A percentile compares a stretch with the other conserved stretches of the same genome.
Evolutionary conservation across 768 basidiomycete species (phyloP).

Genomic region (Hygrophoropsis aurantiaca): DNA sequence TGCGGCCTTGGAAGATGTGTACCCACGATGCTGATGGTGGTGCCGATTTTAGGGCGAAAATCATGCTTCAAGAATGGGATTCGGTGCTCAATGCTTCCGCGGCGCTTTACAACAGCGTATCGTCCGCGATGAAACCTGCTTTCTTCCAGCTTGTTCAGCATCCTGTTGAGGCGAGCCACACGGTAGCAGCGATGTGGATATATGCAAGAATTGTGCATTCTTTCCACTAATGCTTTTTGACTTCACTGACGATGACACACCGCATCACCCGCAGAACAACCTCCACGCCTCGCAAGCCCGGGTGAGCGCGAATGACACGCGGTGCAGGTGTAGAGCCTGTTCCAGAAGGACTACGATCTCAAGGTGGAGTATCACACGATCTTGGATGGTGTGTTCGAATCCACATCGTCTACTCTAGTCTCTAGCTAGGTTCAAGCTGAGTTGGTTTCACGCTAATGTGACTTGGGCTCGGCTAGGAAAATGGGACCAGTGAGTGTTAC

Average conservation of each 20-base stretch:
- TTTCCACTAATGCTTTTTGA: too few species aligned
- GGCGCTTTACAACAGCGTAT: constrained; percentile 53
- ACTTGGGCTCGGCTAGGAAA: too few species aligned
- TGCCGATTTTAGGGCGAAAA: constrained; percentile 49
- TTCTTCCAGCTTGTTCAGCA: constrained; percentile 76
- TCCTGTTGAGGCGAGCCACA: constrained; percentile 58
- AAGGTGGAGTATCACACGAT: constrained; percentile 60
- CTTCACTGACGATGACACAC: too few species aligned
- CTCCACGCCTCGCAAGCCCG: constrained; percentile 62
- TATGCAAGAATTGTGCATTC: constrained; percentile 51
- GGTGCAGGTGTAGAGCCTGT: constrained; percentile 52
- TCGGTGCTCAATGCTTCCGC: constrained; percentile 48
- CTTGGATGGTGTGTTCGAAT: constrained; percentile 29
- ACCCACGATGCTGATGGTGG: not conserved
- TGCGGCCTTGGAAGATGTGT: constrained; percentile 64
- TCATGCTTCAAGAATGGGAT: constrained; percentile 52
- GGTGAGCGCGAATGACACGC: constrained; percentile 59
- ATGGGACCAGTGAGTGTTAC: too few species aligned
- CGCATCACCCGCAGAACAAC: constrained; percentile 34
- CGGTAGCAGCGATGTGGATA: constrained; percentile 57
- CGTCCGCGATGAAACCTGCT: constrained; percentile 47
- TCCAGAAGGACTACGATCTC: constrained; percentile 61
- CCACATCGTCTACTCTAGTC: too few species aligned
- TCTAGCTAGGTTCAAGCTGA: too few species aligned
- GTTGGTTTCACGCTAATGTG: too few species aligned